phyloP scores from a whole-genome alignment of 192 early-diverging fungal species.

The Physocladia obscura region DNA sequence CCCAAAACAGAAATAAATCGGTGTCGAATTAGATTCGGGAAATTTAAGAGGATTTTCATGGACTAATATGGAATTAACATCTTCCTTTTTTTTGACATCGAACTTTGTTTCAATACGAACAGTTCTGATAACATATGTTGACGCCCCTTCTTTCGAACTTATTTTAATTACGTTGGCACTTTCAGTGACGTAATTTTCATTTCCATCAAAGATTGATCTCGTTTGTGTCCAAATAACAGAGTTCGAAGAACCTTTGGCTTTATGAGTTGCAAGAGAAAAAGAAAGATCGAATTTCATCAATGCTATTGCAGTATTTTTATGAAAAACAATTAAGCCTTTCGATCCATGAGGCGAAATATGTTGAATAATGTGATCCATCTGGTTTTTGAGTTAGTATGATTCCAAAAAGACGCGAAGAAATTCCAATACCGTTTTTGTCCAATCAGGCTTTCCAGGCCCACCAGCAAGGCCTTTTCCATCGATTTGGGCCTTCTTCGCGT shows the following conservation, averaged over 20 bases:
- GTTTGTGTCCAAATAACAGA: constrained; percentile 7
- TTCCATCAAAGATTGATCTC: not conserved
- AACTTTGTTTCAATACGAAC: constrained; percentile 8
- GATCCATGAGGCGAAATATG: constrained; percentile 7
- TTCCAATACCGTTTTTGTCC: constrained; percentile 16
- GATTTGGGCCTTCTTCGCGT: not conserved
- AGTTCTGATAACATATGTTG: not conserved
- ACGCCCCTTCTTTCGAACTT: not conserved
- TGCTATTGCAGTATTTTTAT: not conserved
- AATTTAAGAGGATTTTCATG: not conserved
- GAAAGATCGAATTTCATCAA: constrained; percentile 4
- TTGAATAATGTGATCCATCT: constrained; percentile 1
- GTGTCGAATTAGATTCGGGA: not conserved
- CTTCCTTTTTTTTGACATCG: not conserved
- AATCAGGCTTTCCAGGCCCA: constrained; percentile 27
- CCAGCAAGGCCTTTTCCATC: not conserved
- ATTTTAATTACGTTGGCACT: not conserved
- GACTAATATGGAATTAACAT: not conserved
- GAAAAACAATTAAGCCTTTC: not conserved
- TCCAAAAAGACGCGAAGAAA: not conserved
- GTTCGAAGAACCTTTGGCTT: not conserved
- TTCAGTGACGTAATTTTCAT: not conserved
- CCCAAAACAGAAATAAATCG: not conserved
- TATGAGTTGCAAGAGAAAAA: not conserved
- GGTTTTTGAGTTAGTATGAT: not conserved